Evolutionary conservation across 305 asterid species (phyloP).

Genomic region (Ilex paraguariensis): DNA sequence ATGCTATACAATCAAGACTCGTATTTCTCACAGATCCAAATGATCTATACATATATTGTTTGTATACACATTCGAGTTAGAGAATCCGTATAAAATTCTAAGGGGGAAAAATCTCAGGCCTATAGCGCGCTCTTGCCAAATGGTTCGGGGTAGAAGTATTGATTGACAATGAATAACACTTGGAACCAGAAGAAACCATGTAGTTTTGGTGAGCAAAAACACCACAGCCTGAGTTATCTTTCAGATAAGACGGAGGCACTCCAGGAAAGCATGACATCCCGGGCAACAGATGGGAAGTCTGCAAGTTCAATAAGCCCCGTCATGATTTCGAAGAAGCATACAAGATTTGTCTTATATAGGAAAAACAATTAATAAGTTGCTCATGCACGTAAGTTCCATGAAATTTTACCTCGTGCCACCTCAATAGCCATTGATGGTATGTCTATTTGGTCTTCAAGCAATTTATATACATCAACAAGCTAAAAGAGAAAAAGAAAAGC

Average conservation of each 20-base stretch:
- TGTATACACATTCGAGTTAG: no score
- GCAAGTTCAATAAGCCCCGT: slow-evolving; percentile 16
- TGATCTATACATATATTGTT: no score
- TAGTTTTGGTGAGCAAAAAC: not conserved
- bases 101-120: no score
- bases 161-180: no score
- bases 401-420: slow-evolving; percentile 77
- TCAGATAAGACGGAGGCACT: slow-evolving; percentile 66
- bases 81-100: no score
- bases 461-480: slow-evolving; percentile 85
- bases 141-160: no score
- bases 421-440: slow-evolving; percentile 71
- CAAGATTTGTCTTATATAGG: not conserved
- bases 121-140: no score
- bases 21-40: no score
- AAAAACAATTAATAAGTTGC: slow-evolving; percentile 11
- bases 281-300: slow-evolving; percentile 93
- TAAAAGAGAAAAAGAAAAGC: slow-evolving; percentile 14
- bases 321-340: slow-evolving; percentile 7
- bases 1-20: no score
- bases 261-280: slow-evolving; percentile 93
- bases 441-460: slow-evolving; percentile 89
- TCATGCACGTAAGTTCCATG: not conserved
- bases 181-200: no score
- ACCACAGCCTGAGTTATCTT: slow-evolving; percentile 26